Conservation (phyloP, 2,329 filamentous ascomycete species). For the Cladosporium sp. region DNA sequence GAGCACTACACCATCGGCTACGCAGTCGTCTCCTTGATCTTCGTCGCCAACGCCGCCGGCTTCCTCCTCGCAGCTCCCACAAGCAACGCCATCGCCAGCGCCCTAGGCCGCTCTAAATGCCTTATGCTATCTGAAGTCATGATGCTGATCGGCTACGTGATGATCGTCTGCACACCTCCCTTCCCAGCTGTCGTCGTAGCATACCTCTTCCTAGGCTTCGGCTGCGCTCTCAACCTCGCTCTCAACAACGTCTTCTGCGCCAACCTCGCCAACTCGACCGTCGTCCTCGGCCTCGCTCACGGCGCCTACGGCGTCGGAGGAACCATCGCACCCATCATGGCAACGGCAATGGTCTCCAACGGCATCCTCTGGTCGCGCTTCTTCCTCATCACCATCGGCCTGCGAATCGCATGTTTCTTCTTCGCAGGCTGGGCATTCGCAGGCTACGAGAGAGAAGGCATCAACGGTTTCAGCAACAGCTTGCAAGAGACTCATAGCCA, state of each 20-base stretch:
- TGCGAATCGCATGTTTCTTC: conserved; percentile 54
- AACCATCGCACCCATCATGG: conserved; percentile 64
- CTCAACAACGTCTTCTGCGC: conserved; percentile 55
- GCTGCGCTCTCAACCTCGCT: conserved; percentile 48
- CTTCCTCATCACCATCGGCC: conserved; percentile 62
- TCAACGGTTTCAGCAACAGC: conserved; percentile 39
- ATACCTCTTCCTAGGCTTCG: conserved; percentile 58
- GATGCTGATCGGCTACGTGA: conserved; percentile 59
- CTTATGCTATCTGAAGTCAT: conserved; percentile 56
- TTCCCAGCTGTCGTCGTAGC: conserved; percentile 62
- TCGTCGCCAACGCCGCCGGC: conserved; percentile 71
- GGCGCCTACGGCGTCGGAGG: conserved; percentile 55
- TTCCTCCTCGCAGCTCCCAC: conserved; percentile 70
- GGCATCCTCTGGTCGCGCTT: conserved; percentile 65
- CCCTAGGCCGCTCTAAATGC: conserved; percentile 62
- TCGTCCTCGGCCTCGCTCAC: conserved; percentile 59
- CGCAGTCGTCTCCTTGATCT: conserved; percentile 74
- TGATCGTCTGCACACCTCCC: conserved; percentile 64
- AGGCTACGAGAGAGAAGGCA: conserved; percentile 61
- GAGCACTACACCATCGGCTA: conserved; percentile 71
- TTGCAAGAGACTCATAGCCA: conserved; percentile 42
- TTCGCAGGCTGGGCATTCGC: conserved; percentile 65
- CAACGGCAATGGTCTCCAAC: conserved; percentile 65
- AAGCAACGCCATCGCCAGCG: conserved; percentile 59
- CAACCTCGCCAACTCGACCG: conserved; percentile 49